Conservation (phyloP, 1,284 basidiomycete genomes). For the Ustilago shanxiensis region DNA sequence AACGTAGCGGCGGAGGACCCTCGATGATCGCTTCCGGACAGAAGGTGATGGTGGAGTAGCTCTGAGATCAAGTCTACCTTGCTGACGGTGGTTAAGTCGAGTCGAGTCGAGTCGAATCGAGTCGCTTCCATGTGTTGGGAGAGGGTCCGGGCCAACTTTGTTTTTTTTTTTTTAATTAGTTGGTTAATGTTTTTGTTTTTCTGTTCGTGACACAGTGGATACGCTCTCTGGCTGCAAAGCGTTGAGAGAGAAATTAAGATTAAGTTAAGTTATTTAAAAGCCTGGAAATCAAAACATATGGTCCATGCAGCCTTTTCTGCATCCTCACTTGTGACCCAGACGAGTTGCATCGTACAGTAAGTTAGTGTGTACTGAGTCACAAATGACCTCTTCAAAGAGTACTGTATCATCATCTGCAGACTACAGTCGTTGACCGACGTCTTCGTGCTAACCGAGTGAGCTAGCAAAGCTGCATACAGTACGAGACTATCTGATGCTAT, state of each 20-base stretch:
- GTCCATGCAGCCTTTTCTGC: constrained; percentile 1
- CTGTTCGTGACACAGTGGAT: not conserved
- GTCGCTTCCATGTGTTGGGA: not conserved
- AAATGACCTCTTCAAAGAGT: not conserved
- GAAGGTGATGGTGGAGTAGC: constrained; percentile 6
- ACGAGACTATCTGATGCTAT: not conserved
- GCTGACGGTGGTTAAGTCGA: not conserved
- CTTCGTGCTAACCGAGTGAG: not conserved
- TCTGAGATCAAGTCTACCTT: not conserved
- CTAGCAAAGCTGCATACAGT: not conserved
- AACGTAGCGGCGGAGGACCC: constrained; percentile 4
- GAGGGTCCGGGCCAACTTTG: constrained; percentile 24
- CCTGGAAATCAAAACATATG: constrained; percentile 1
- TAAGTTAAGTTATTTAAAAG: not conserved
- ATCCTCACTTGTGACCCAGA: not conserved
- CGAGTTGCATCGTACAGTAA: not conserved
- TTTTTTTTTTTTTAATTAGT: not conserved
- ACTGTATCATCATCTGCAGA: not conserved
- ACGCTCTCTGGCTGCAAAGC: not conserved
- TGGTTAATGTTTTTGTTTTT: not conserved
- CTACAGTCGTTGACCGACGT: constrained; percentile 3
- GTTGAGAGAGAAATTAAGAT: constrained; percentile 3
- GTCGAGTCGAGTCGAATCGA: not conserved
- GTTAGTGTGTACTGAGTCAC: too few species aligned
- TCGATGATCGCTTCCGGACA: constrained; percentile 8